Base-by-base conservation (phyloP, 1,284 basidiomycete species). In the Ganoderma meredithae region DNA sequence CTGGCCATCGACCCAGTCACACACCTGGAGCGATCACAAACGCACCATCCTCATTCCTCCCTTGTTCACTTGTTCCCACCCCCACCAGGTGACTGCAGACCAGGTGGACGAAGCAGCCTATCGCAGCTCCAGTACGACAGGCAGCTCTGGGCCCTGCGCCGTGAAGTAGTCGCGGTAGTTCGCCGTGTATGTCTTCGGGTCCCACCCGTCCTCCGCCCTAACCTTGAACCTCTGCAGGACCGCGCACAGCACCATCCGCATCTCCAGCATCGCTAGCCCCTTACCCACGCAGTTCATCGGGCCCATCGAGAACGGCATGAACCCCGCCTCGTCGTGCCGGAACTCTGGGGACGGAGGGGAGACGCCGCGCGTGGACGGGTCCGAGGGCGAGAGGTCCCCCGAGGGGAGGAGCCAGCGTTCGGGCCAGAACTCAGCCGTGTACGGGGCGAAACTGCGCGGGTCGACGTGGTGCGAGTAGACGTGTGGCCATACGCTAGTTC, bases 271-370 rank as follows among this genome's bases (percentile, higher is more conserved):
- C 19, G 78, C 79, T 33, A 80, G 73, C 63, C 71, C 66, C 67
- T 77, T 77, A 0, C 78, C 79, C 3, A 76, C 77, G 69, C 79
- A 80, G 66, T 73, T 78, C 41, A 75, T 65, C 17, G 76, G 71
- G 2, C 77, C 78, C 61, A 53, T 67, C 15, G 75, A 77, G 72
- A 78, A 79, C 13, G 77, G 76, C 7, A 76, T 62, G 68, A 71
- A 79, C 9, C 74, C 77, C 25, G 67, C 64, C 15, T 65, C 25
- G 68, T 76, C 71, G 63, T 74, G 72, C 33, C 69, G 60, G 40
- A 75, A 64, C 40, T 33, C 60, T 0, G 60, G 44, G 15, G 41
- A 31, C 9, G 27, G 0, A 1, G 31, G 9, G 7, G 43, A 40
- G 40, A 55, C 15, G 19, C 40, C 64, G 12, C 58, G 44, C 59